phyloP scores from a whole-genome alignment of 2,329 filamentous ascomycete genomes.

The Allantophomopsis lycopodina region DNA sequence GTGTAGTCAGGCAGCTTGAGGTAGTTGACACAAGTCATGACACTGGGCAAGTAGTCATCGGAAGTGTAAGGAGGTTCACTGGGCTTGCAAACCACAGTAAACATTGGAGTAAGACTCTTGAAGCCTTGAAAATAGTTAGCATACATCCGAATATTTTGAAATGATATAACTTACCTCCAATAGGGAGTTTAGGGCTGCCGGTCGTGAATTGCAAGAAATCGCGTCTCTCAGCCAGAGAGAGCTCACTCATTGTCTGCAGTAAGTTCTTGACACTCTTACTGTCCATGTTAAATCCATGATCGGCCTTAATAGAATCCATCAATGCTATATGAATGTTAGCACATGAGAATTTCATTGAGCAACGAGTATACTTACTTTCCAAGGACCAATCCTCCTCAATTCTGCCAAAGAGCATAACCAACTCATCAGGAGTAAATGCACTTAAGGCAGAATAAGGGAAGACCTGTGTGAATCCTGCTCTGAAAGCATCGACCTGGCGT shows the following conservation, averaged over 20 bases:
- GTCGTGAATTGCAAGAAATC: constrained; percentile 98
- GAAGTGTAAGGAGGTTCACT: constrained; percentile 86
- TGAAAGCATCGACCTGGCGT: constrained; percentile 82
- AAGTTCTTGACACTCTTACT: constrained; percentile 91
- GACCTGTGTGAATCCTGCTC: constrained; percentile 81
- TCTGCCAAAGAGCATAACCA: constrained; percentile 87
- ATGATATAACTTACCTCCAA: constrained; percentile 59
- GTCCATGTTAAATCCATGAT: constrained; percentile 97
- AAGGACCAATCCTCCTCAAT: constrained; percentile 95
- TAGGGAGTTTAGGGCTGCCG: constrained; percentile 93
- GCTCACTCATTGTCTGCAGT: constrained; percentile 86
- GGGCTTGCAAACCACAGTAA: constrained; percentile 98
- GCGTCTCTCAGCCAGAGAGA: constrained; percentile 59
- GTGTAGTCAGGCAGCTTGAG: constrained; percentile 95
- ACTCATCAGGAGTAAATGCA: constrained; percentile 87
- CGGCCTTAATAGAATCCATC: constrained; percentile 96
- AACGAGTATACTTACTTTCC: constrained; percentile 56
- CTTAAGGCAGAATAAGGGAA: constrained; percentile 89
- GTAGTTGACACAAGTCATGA: constrained; percentile 99
- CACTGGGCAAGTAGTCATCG: constrained; percentile 96
- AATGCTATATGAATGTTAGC: constrained; percentile 44
- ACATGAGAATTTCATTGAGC: not conserved
- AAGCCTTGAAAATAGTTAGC: constrained; percentile 52
- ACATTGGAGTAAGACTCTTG: constrained; percentile 93
- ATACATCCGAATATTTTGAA: constrained; percentile 1